Evolutionary conservation across 129 eudicot genomes (phyloP).

Genomic region (Erigeron canadensis): DNA sequence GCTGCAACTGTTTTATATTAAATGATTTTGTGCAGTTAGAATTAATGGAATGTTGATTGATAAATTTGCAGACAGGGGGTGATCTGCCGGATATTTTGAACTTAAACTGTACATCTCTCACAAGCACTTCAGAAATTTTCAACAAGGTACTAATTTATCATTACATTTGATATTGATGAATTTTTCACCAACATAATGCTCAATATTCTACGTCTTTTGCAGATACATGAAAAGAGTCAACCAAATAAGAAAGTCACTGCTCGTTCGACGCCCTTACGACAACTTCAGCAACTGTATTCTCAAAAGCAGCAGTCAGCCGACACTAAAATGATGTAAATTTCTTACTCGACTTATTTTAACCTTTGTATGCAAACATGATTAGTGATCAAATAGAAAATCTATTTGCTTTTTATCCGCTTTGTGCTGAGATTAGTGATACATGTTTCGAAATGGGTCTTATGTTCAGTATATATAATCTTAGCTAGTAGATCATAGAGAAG

Average conservation of each 20-base stretch:
- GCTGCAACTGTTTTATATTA: no score
- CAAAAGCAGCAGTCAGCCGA: conserved; percentile 48
- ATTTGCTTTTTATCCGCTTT: not conserved
- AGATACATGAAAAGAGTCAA: conserved; percentile 62
- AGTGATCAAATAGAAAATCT: conserved; percentile 8
- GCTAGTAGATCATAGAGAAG: conserved; percentile 1
- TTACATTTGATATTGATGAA: not conserved
- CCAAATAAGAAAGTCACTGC: conserved; percentile 51
- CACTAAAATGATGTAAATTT: conserved; percentile 71
- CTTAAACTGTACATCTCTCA: conserved; percentile 24
- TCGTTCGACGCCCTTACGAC: conserved; percentile 56
- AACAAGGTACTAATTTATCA: conserved; percentile 39
- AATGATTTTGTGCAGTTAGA: not conserved
- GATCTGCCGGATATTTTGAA: conserved; percentile 39
- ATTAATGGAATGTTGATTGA: conserved; percentile 19
- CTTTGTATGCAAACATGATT: not conserved
- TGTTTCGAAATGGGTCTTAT: not conserved
- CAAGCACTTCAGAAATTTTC: conserved; percentile 52
- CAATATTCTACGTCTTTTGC: conserved; percentile 18
- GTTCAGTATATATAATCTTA: not conserved
- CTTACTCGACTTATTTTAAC: not conserved
- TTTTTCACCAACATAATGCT: conserved; percentile 17
- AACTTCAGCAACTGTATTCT: conserved; percentile 63
- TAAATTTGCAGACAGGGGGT: conserved; percentile 50
- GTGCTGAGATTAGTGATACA: conserved; percentile 2